Evolutionary conservation across 1,139 yeast genomes (phyloP).

Genomic region (Geotrichum candidum): DNA sequence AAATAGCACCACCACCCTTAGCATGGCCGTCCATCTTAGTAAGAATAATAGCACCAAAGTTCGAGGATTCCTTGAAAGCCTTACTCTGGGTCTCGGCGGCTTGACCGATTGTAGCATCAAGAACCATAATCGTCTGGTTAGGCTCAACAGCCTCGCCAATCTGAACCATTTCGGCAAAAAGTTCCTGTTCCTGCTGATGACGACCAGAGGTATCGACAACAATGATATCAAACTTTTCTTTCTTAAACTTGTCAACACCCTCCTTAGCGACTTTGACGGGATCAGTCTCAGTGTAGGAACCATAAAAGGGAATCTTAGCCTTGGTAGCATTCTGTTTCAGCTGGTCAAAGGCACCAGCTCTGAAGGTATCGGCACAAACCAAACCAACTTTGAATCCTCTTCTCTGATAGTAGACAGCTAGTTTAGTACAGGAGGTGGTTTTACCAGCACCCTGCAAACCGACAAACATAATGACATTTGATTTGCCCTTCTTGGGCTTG

Average conservation of each 20-base stretch:
- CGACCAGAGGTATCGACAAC: constrained; percentile 98
- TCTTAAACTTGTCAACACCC: constrained; percentile 88
- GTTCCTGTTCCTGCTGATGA: constrained; percentile 89
- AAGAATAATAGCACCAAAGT: constrained; percentile 90
- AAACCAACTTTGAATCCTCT: constrained; percentile 92
- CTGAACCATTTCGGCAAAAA: constrained; percentile 92
- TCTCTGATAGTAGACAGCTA: constrained; percentile 90
- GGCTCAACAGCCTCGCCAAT: constrained; percentile 83
- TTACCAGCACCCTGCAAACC: constrained; percentile 99
- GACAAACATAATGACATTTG: constrained; percentile 87
- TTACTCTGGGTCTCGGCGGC: constrained; percentile 94
- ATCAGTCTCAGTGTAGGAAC: constrained; percentile 91
- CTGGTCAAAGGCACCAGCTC: constrained; percentile 99
- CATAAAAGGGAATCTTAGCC: constrained; percentile 90
- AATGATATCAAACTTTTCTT: constrained; percentile 85
- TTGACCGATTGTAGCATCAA: constrained; percentile 97
- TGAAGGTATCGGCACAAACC: constrained; percentile 97
- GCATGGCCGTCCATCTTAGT: constrained; percentile 99
- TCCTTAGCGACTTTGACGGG: constrained; percentile 88
- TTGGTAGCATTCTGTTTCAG: constrained; percentile 94
- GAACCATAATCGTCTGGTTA: constrained; percentile 92
- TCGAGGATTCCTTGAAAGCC: constrained; percentile 88
- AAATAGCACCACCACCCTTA: constrained; percentile 98
- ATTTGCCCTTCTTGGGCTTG: constrained; percentile 75
- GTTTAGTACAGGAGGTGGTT: constrained; percentile 93